Base-by-base conservation (phyloP, 805 yeast genomes). In the Pichia membranifaciens region DNA sequence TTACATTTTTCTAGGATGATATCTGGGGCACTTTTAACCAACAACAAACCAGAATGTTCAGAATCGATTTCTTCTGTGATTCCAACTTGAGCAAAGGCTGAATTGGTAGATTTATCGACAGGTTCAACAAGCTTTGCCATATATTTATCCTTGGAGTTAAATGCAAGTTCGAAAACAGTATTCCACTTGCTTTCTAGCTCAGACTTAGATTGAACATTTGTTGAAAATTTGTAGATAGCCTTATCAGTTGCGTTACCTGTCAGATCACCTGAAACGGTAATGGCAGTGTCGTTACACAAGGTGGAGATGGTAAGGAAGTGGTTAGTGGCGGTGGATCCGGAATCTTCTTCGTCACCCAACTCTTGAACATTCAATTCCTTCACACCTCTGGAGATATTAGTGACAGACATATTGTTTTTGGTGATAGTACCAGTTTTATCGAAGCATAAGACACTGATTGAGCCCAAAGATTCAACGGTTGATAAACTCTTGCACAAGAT, bases 351-450 rank as follows among this genome's bases (percentile, higher is more conserved):
- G 48, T 68, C 70, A 54, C 75, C 71, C 16, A 71, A 15, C 74
- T 59, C 44, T 75, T 60, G 2, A 74, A 62, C 51, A 75, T 71
- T 44, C 76, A 73, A 43, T 35, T 35, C 38, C 8, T 35, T 10
- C 4, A 35, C 10, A n/a, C 38, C 18, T n/a, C 17, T 35, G 8
- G 5, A 35, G 22, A 35, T 8, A n/a, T 35, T 35, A 4, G 38
- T 35, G 8, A 35, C 38, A 10, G 10, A n/a, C 38, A 35, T 35
- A n/a, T 88, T 90, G 84, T 89, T 89, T 82, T 88, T 88, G 76
- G 97, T 89, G 74, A 89, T 79, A 63, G 97, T 89, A 81, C 97
- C 97, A 67, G 97, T 89, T 76, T 89, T 89, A 75, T 89, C 97
- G 63, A 96, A 89, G 83, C 97, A 89, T 71, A 89, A 79, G 73